Percentiles rank a stretch among this genome's conserved stretches.
Evolutionary conservation across 768 basidiomycete genomes (phyloP).

Genomic region (Trametes coccinea): DNA sequence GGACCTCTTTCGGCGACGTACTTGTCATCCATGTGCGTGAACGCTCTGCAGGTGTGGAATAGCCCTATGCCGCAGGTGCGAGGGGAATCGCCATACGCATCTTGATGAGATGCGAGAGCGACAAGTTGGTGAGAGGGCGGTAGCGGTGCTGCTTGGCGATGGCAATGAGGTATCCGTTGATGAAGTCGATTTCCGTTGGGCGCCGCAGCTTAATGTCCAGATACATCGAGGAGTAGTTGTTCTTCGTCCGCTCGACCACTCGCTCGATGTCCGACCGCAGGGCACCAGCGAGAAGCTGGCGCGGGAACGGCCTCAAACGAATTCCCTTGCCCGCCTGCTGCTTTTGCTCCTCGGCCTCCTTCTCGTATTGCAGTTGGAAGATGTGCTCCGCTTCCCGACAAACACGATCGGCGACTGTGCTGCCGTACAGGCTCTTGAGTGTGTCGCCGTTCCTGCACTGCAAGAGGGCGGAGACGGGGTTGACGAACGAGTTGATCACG

Average conservation of each 20-base stretch:
- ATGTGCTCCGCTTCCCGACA: conserved; percentile 70
- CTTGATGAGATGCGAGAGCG: conserved; percentile 59
- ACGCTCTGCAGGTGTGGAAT: not conserved
- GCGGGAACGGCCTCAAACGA: conserved; percentile 45
- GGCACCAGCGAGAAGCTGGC: conserved; percentile 42
- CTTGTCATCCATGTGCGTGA: not conserved
- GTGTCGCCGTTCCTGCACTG: conserved; percentile 80
- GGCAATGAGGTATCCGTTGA: conserved; percentile 78
- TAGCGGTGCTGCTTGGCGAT: conserved; percentile 61
- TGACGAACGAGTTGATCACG: conserved; percentile 78
- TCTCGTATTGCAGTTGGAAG: conserved; percentile 53
- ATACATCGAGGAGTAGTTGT: conserved; percentile 82
- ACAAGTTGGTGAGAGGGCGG: conserved; percentile 54
- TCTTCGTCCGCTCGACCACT: conserved; percentile 56
- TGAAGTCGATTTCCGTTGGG: conserved; percentile 74
- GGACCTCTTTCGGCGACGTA: not conserved
- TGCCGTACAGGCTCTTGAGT: conserved; percentile 45
- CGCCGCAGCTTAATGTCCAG: conserved; percentile 59
- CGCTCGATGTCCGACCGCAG: conserved; percentile 59
- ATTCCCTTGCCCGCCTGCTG: conserved; percentile 3
- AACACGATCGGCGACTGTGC: conserved; percentile 50
- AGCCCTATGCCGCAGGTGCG: not conserved
- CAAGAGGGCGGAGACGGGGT: conserved; percentile 82
- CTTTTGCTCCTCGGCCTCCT: conserved; percentile 23
- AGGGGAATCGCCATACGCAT: conserved; percentile 57